Percentiles rank a stretch among this genome's conserved stretches.
phyloP scores from a whole-genome alignment of 1,139 yeast genomes.

The Williopsis jadinii region DNA sequence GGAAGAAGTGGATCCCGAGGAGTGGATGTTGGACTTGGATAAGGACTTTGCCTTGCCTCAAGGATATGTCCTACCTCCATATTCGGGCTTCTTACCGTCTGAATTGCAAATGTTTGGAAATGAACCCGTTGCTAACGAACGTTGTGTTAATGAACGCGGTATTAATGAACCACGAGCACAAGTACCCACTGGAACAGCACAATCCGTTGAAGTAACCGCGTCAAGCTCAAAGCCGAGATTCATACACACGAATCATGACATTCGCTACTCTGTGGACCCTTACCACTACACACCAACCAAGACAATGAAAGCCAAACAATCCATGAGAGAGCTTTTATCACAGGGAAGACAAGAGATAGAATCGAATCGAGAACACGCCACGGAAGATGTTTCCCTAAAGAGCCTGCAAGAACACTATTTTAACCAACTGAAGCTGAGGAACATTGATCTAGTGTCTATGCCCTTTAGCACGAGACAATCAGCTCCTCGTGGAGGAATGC shows the following conservation, averaged over 20 bases:
- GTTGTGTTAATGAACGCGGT: too few relatives aligned
- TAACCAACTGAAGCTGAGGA: neutral
- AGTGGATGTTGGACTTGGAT: slow-evolving; percentile 2
- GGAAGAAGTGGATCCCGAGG: slow-evolving; percentile 3
- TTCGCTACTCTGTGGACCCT: neutral
- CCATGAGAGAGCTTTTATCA: neutral
- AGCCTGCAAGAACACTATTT: slow-evolving; percentile 1
- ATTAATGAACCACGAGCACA: too few relatives aligned
- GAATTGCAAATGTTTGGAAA: slow-evolving; percentile 3
- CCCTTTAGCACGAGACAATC: too few relatives aligned
- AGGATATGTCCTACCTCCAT: slow-evolving; percentile 2
- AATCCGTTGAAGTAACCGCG: neutral
- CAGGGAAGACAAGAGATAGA: slow-evolving; percentile 1
- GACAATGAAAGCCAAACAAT: neutral
- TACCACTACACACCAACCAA: slow-evolving; percentile 1
- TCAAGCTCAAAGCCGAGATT: neutral
- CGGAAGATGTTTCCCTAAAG: neutral
- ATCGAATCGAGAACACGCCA: neutral
- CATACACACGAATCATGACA: neutral
- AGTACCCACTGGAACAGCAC: neutral
- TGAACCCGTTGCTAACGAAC: neutral
- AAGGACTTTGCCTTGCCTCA: slow-evolving; percentile 2
- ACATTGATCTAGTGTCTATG: neutral
- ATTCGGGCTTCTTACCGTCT: slow-evolving; percentile 1
- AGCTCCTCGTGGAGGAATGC: neutral